Evolutionary conservation across 495 filamentous ascomycete species (phyloP).

Genomic region (Xylaria longipes): DNA sequence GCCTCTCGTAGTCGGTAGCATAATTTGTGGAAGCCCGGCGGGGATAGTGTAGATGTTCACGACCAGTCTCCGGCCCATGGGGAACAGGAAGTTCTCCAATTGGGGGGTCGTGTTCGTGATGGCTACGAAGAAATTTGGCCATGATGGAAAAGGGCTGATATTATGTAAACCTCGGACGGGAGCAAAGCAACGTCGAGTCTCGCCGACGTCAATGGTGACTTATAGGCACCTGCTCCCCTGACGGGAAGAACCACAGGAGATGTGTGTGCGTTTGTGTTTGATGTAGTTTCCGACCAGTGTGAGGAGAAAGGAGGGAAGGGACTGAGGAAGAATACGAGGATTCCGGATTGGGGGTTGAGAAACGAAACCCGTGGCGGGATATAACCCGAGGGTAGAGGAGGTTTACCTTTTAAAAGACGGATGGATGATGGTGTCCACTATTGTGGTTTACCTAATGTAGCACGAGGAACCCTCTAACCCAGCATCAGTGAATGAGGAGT

Average conservation of each 20-base stretch:
- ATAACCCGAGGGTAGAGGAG: constrained; percentile 5
- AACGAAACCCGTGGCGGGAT: not conserved
- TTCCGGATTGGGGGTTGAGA: not conserved
- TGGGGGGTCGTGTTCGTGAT: constrained; percentile 49
- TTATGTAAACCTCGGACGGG: constrained; percentile 15
- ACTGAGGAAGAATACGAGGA: not conserved
- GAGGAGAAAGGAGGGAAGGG: not conserved
- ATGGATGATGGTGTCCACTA: not conserved
- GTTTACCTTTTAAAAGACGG: constrained; percentile 5
- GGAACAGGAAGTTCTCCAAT: constrained; percentile 55
- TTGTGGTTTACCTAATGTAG: not conserved
- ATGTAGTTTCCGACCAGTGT: not conserved
- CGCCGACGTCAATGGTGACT: constrained; percentile 2
- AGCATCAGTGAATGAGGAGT: constrained; percentile 1
- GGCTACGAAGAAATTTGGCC: constrained; percentile 45
- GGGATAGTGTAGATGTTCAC: constrained; percentile 50
- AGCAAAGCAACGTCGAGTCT: not conserved
- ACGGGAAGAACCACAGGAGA: not conserved
- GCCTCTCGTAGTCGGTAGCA: constrained; percentile 64
- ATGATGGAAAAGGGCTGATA: constrained; percentile 26
- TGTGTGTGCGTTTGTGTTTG: not conserved
- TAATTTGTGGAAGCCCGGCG: constrained; percentile 47
- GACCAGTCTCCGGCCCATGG: constrained; percentile 54
- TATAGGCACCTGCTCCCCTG: constrained; percentile 7
- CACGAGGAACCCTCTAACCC: not conserved